Base-by-base conservation (phyloP, 2,329 filamentous ascomycete species). In the Intubia oerlemansii region DNA sequence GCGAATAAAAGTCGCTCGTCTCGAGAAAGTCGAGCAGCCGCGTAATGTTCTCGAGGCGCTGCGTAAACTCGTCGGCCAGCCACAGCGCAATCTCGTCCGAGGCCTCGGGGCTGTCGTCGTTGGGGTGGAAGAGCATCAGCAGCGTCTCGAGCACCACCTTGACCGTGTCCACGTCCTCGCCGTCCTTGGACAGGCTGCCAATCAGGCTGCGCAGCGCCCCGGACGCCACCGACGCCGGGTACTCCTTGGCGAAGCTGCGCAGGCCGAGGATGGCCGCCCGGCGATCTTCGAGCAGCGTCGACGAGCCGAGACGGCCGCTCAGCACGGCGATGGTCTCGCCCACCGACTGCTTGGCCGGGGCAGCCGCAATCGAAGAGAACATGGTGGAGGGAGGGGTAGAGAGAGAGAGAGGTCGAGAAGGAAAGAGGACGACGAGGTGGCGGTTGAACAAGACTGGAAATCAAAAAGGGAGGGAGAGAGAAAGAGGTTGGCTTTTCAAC, bases 51-150 rank as follows among this genome's bases (percentile, higher is more conserved):
- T 95, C 85, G 66, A 93, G 84, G 37, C 80, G 73, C 59, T 92
- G 84, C 19, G 88, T 93, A 48, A 98, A 98, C 50, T 95, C 85
- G 52, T 98, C 88, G 30, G 88, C 88, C 34, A 98, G 62, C 82
- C 88, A 98, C 17, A 95, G 58, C 12, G 77, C 77, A 41, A 98
- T 90, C 51, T 98, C 88, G 38, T 95, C 85, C 10, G 85, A 92
- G 30, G 85, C 81, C 61, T 95, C 85, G 18, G 81, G 66, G 59
- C 80, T 90, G 45, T 59, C 56, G 40, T 64, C 58, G 40, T 72
- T 72, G 23, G 69, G 68, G 37, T 52, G 70, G 49, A 95, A 95
- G 23, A 98, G 70, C 72, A 90, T 85, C 47, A 95, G 59, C 42
- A 98, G 57, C 25, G 90, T 98, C 62, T 98, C 88, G 38, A 98